Base-by-base conservation (phyloP, 208 protist species). In the Leptomonas seymouri region DNA sequence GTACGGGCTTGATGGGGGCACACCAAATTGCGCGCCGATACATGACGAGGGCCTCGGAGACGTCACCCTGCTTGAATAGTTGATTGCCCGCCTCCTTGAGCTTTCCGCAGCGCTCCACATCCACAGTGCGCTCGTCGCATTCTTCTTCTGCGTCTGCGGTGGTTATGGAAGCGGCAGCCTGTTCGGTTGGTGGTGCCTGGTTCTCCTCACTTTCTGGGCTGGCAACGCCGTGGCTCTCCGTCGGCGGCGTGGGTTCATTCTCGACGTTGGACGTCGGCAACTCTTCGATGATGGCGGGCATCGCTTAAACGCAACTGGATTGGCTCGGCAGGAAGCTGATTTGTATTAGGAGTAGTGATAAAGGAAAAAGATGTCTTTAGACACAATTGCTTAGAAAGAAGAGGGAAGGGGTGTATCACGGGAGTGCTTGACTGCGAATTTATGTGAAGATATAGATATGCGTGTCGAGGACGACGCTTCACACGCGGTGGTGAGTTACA, bases 41-140 rank as follows among this genome's bases (percentile, higher is more conserved):
- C 51, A 84, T n/a, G 39, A 63, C 61, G n/a, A 96, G 75, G 7
- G 91, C 91, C 59, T 85, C 85, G 4, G 48, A 73, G n/a, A 92
- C 53, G n/a, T 82, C 56, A 21, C 85, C 82, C 8, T 68, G 46
- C 6, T 44, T 66, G 64, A 93, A 96, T 4, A 86, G 75, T 45
- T 61, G 67, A 63, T 96, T 96, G n/a, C 88, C 91, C 6, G 65
- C 66, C 21, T 51, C 75, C 54, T 96, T 96, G 27, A 94, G 76
- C 25, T 77, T 74, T 23, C 75, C 63, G 58, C 86, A 91, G 65
- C 78, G 77, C 48, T 78, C 74, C 55, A 87, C 30, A 59, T 91
- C 84, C n/a, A 86, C 83, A 5, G 55, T 53, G 31, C 56, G 58
- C 34, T 80, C 67, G 2, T 23, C 31, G 20, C 58, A 8, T 3